phyloP scores from a whole-genome alignment of 2,329 filamentous ascomycete species.

The Cercospora zeina region DNA sequence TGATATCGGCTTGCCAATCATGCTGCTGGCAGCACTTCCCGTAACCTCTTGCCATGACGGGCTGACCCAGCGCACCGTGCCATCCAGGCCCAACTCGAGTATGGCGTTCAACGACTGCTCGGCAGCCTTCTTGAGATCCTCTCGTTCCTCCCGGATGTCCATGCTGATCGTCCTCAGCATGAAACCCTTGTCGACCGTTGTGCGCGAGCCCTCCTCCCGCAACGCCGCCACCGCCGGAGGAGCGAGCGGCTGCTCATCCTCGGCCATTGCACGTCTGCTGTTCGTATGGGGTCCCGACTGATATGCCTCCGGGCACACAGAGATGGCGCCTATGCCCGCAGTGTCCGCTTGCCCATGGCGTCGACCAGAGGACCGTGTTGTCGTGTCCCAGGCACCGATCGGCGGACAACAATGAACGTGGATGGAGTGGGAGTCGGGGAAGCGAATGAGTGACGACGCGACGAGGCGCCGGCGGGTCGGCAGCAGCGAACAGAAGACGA shows the following conservation, averaged over 20 bases:
- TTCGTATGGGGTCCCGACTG: conserved; percentile 4
- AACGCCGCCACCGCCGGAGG: conserved; percentile 49
- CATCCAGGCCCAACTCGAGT: conserved; percentile 87
- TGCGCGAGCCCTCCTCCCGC: conserved; percentile 43
- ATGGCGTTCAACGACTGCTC: conserved; percentile 97
- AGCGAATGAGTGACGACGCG: neutral
- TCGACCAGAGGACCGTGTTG: conserved; percentile 17
- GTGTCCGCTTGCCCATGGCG: conserved; percentile 27
- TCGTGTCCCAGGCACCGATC: conserved; percentile 10
- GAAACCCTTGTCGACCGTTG: conserved; percentile 27
- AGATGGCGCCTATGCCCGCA: conserved; percentile 25
- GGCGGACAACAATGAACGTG: conserved; percentile 11
- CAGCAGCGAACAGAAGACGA: neutral
- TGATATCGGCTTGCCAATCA: conserved; percentile 74
- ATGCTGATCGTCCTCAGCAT: conserved; percentile 72
- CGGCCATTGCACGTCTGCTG: conserved; percentile 17
- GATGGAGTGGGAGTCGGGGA: conserved; percentile 7
- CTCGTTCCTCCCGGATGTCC: conserved; percentile 87
- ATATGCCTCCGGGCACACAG: conserved; percentile 20
- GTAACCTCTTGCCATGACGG: conserved; percentile 94
- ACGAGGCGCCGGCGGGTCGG: conserved; percentile 7
- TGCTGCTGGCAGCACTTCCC: conserved; percentile 70
- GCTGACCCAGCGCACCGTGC: conserved; percentile 91
- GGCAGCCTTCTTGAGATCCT: conserved; percentile 91
- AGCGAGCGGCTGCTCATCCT: conserved; percentile 38